Conservation (phyloP, 2,329 filamentous ascomycete genomes). For the Nothopassalora personata region DNA sequence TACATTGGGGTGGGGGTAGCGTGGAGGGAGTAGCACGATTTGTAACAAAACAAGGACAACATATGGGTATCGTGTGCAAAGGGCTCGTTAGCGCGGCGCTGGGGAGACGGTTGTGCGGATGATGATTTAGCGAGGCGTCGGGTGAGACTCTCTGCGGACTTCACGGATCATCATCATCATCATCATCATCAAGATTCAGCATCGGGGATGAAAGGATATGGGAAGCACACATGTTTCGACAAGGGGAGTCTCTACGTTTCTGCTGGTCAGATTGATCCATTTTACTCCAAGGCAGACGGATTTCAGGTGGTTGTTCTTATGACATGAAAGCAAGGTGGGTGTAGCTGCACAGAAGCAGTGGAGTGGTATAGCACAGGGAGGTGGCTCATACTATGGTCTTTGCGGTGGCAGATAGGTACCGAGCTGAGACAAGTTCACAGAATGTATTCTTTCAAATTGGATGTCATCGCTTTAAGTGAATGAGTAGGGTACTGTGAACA, state of each 20-base stretch:
- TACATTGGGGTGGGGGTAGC: neutral
- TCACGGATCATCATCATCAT: conserved; percentile 15
- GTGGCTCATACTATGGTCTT: neutral
- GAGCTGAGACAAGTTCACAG: neutral
- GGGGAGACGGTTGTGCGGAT: conserved; percentile 16
- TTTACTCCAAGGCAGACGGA: neutral
- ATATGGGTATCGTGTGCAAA: conserved; percentile 26
- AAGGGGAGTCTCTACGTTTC: neutral
- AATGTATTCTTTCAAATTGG: neutral
- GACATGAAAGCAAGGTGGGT: neutral
- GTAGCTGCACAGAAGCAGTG: neutral
- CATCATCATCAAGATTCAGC: neutral
- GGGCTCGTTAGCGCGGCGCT: conserved; percentile 22
- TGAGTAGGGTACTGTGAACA: no score
- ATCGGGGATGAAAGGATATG: conserved; percentile 5
- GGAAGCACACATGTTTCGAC: neutral
- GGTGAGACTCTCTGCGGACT: conserved; percentile 9
- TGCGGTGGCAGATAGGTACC: neutral
- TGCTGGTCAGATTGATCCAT: conserved; percentile 9
- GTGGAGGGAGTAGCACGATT: conserved; percentile 9
- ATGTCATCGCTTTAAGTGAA: neutral
- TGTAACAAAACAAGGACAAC: conserved; percentile 22
- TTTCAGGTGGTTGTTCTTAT: neutral
- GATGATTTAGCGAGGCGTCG: conserved; percentile 24
- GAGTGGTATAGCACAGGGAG: neutral